Conservation (phyloP, 192 early-diverging fungal genomes). For the Coemansia sp. region DNA sequence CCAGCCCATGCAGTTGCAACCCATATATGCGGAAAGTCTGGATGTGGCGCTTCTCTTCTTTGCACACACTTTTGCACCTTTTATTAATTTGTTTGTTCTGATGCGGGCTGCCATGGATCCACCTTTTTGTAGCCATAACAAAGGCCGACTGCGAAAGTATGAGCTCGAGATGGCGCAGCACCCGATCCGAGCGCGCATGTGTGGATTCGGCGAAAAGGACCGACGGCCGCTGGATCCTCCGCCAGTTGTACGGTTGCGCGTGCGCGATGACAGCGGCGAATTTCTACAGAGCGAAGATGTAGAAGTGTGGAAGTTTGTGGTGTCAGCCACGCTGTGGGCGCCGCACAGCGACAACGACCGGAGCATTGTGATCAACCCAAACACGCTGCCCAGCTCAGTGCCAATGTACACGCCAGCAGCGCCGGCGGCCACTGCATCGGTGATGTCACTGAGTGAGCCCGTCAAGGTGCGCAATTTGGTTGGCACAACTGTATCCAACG, state of each 20-base stretch:
- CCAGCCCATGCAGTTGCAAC: background rate
- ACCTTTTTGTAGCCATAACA: constrained; percentile 24
- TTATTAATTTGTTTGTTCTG: no score
- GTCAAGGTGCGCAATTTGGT: constrained; percentile 66
- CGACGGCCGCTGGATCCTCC: constrained; percentile 69
- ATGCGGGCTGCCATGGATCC: constrained; percentile 1
- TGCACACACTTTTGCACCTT: background rate
- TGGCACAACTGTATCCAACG: constrained; percentile 68
- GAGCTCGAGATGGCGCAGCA: constrained; percentile 68
- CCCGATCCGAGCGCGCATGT: constrained; percentile 72
- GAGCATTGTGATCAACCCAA: constrained; percentile 52
- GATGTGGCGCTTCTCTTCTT: background rate
- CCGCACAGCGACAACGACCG: constrained; percentile 40
- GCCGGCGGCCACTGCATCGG: constrained; percentile 21
- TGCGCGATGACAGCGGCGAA: constrained; percentile 56
- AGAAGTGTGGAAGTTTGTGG: constrained; percentile 46
- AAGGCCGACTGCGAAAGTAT: constrained; percentile 56
- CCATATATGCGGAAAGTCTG: background rate
- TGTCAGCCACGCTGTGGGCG: constrained; percentile 49
- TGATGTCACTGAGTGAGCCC: constrained; percentile 51
- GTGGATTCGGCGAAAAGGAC: constrained; percentile 78
- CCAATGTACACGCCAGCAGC: constrained; percentile 38
- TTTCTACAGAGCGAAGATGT: constrained; percentile 60
- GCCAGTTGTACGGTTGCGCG: constrained; percentile 63
- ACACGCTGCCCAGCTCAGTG: constrained; percentile 42